Base-by-base conservation (phyloP, 73 alveolate genomes). In the Uronychia binucleata region DNA sequence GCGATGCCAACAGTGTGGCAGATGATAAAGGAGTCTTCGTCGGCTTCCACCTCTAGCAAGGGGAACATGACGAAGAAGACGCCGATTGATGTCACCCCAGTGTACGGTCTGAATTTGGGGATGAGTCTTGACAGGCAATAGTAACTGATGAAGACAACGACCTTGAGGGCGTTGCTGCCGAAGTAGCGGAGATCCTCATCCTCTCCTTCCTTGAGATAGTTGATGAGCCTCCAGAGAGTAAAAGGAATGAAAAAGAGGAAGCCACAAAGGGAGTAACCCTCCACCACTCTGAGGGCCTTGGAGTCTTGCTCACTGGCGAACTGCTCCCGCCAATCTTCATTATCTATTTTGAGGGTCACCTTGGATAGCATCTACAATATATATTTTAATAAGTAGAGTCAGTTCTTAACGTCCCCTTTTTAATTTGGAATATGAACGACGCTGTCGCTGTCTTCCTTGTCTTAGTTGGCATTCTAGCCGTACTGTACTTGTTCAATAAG, bases 271-370 rank as follows among this genome's bases (percentile, higher is more conserved):
- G 67, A 46, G 19, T 46, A 46, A 46, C 67, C 67, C 67, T 46
- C 67, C 67, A 46, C 67, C 67, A 46, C 67, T 46, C 67, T 46
- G 19, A 46, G 67, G n/a, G 67, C 67, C 19, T 46, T 46, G 5
- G 67, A 46, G 67, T 46, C 67, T 46, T 46, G 67, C 67, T 46
- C 67, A 46, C 19, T 46, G 67, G 67, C 67, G 67, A 46, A 46
- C 5, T 5, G 5, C 5, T 5, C 19, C 19, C 67, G 5, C 67
- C 67, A 46, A 11, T 46, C 5, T 19, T 11, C n/a, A 46, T 46
- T 46, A 19, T 46, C 67, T 46, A 46, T 46, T 46, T 46, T 46
- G n/a, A 46, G 19, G 67, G 67, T 11, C 5, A 46, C 67, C 67
- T 46, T 46, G 19, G 67, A 46, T 46, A 46, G 67, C 67, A 46